Conservation (phyloP, 768 basidiomycete genomes). For the Lentinus tigrinus region DNA sequence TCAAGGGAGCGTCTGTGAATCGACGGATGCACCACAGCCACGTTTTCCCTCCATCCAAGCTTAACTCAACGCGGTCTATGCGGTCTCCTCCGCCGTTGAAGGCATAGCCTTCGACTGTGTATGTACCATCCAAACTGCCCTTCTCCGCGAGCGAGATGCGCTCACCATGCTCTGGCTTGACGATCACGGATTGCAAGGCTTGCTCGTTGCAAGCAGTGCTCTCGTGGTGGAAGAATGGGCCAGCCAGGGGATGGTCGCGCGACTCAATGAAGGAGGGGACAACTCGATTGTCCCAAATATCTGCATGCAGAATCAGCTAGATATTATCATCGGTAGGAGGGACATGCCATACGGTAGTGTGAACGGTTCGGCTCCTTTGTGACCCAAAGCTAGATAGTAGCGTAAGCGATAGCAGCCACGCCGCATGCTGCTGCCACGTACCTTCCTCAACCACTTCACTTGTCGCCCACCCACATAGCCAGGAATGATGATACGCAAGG, state of each 20-base stretch:
- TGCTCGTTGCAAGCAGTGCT: conserved; percentile 22
- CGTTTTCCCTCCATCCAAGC: conserved; percentile 20
- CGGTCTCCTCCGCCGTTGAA: conserved; percentile 16
- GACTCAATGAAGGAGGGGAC: conserved; percentile 21
- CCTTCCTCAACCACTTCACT: conserved; percentile 22
- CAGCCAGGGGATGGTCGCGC: conserved; percentile 17
- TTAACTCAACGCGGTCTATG: conserved; percentile 21
- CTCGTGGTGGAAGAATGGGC: conserved; percentile 19
- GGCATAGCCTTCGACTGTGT: conserved; percentile 21
- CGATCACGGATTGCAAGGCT: conserved; percentile 20
- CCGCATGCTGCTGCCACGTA: not conserved
- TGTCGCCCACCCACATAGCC: conserved; percentile 22
- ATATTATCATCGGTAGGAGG: not conserved
- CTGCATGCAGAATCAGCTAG: not conserved
- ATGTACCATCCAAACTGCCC: not conserved
- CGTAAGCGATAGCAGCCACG: not conserved
- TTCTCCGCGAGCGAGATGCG: conserved; percentile 1
- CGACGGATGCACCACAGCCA: conserved; percentile 23
- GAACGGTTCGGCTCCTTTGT: conserved; percentile 20
- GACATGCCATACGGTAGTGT: conserved; percentile 16
- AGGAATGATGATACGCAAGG: conserved; percentile 20
- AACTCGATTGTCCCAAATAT: conserved; percentile 22
- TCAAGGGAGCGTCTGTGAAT: conserved; percentile 11
- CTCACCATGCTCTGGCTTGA: conserved; percentile 20
- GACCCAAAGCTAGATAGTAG: conserved; percentile 12